Evolutionary conservation across 108 stramenopile genomes (phyloP).

Genomic region (Cyclotella atomus): DNA sequence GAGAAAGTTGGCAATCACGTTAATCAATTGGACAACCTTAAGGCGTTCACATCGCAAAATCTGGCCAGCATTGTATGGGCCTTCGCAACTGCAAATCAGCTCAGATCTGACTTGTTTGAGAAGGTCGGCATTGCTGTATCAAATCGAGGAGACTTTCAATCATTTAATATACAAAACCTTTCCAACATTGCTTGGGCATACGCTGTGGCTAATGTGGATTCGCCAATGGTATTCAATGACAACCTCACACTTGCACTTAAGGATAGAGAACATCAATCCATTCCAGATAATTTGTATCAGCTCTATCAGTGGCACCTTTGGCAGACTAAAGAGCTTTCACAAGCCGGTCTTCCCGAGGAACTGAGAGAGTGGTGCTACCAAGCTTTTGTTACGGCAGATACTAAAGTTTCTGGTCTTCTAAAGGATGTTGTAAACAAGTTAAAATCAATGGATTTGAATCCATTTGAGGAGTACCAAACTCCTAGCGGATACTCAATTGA

Average conservation of each 20-base stretch:
- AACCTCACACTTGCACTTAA: not conserved
- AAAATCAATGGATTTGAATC: constrained; percentile 4
- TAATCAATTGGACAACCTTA: no score
- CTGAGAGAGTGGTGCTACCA: not conserved
- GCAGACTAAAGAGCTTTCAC: constrained; percentile 2
- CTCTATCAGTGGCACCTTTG: constrained; percentile 35
- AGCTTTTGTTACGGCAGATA: not conserved
- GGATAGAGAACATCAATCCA: not conserved
- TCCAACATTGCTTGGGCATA: constrained; percentile 4
- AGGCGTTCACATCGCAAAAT: no score
- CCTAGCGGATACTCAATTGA: constrained; percentile 19
- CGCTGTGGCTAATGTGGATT: not conserved
- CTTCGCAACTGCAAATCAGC: not conserved
- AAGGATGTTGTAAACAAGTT: not conserved
- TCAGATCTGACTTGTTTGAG: not conserved
- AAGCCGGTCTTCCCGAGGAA: not conserved
- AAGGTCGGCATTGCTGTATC: not conserved
- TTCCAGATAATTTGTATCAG: not conserved
- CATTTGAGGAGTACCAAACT: constrained; percentile 16
- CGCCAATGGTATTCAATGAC: not conserved
- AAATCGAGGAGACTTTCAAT: not conserved
- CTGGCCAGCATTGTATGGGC: no score
- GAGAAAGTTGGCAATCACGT: no score
- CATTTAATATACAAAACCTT: not conserved
- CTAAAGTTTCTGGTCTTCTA: constrained; percentile 5